Evolutionary conservation across 2,329 filamentous ascomycete genomes (phyloP), one percentile per base, ranked within the genome.

Genomic region (Aspergillus sp.): DNA sequence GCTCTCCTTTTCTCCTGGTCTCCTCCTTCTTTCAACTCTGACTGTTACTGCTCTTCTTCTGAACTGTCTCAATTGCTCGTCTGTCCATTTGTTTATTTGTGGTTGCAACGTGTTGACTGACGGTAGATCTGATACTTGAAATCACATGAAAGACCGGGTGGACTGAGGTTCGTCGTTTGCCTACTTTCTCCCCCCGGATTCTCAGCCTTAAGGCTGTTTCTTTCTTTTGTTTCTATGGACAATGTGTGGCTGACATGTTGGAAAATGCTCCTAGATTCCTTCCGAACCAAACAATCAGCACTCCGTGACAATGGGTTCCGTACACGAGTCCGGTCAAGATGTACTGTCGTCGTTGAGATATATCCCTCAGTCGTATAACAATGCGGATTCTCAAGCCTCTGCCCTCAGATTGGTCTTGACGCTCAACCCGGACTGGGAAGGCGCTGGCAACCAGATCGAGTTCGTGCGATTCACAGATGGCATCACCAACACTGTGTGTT

Each of bases 391-490:
- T 29, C 80, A 91, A 54, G 76, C 80, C 48, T 94, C 91, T 19
- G 91, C 90, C 45, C 75, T 86, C 51, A 79, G 79, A 53, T 80
- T 98, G 53, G 83, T 96, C 59, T 75, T 88, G 57, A 79, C 86
- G 29, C 75, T 96, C 51, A 80, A 84, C 49, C 90, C 90, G 7
- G 82, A 94, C 58, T 98, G 93, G 93, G 77, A 82, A 56, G 77
- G 78, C 42, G 73, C 79, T 33, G 81, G 83, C 54, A 85, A 86
- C 48, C 79, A 83, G 39, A 78, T 98, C 58, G 83, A 93, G 61
- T 88, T 97, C 63, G 78, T 88, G 56, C 84, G 86, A 54, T 98
- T 97, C 73, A 98, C 89, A 35, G 93, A 98, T 62, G 93, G 93
- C 63, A 98, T 97, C 71, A 98, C 93, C 56, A 98, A 98, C 71